These are phyloP conservation scores for Auricularia heimuer DNA, from an alignment of 768 basidiomycete genomes.

Conservation along the genomic window DNA sequence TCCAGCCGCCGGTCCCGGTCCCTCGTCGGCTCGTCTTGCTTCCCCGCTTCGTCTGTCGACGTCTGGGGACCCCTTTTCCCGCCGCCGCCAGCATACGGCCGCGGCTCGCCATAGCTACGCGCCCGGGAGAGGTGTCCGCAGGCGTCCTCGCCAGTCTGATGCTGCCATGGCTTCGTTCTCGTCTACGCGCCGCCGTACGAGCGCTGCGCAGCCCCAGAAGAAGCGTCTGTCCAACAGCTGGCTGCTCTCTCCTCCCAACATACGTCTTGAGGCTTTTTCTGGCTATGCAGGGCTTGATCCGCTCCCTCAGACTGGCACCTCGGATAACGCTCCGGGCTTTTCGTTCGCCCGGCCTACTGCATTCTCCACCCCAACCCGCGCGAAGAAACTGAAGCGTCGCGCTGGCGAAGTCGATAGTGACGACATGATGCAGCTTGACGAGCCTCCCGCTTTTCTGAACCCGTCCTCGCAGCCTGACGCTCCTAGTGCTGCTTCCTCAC, in stretches of 20 bases:
- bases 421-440: background rate
- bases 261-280: background rate
- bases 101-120: background rate
- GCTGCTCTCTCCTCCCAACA: background rate
- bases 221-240: background rate
- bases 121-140: background rate
- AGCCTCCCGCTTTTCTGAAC: background rate
- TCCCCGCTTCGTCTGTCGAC: background rate
- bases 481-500: background rate
- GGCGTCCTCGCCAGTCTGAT: background rate
- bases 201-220: background rate
- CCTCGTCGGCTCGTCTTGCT: background rate
- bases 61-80: background rate
- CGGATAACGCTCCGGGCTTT: background rate
- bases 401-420: background rate
- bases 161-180: background rate
- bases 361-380: background rate
- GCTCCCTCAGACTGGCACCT: no score
- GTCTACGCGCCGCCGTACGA: background rate
- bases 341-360: background rate
- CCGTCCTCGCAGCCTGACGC: background rate
- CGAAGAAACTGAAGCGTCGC: background rate
- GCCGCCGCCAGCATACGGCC: background rate
- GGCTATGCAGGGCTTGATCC: background rate
- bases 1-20: background rate